These are phyloP conservation scores for Aurifilum marmelostoma DNA, from an alignment of 2,329 filamentous ascomycete species.

Conservation along the genomic window DNA sequence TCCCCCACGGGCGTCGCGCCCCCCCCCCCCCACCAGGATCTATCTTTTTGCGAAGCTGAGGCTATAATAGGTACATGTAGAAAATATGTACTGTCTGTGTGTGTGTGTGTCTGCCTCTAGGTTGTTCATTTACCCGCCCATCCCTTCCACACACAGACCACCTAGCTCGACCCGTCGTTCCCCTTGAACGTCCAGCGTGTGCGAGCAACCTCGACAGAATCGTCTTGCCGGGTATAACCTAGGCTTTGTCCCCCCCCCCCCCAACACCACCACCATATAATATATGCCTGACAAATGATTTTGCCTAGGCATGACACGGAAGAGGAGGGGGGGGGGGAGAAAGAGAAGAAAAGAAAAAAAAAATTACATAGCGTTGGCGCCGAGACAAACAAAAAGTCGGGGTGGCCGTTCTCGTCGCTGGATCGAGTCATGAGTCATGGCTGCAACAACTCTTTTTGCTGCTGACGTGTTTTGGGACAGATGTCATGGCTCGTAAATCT, in stretches of 20 bases:
- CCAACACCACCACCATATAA: no score
- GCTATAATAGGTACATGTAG: neutral
- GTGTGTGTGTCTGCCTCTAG: no score
- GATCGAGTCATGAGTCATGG: slow-evolving; percentile 27
- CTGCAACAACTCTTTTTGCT: slow-evolving; percentile 13
- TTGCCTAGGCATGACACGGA: neutral
- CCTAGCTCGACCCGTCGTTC: no score
- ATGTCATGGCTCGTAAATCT: neutral
- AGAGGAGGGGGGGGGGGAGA: neutral
- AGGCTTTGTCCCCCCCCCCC: no score
- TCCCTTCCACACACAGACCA: neutral
- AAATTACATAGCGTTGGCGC: slow-evolving; percentile 3
- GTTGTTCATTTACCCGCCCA: neutral
- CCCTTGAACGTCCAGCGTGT: no score
- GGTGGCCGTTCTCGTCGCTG: slow-evolving; percentile 11
- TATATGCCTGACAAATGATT: neutral
- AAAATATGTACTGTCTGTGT: neutral
- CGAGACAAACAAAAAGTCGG: slow-evolving; percentile 26
- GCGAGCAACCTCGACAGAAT: no score
- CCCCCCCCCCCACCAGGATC: no score
- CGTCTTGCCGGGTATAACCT: no score
- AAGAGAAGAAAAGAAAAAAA: no score
- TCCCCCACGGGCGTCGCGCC: neutral
- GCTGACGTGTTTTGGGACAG: slow-evolving; percentile 3
- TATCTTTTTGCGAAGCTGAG: neutral